These are phyloP conservation scores for Phytopythium helicoides DNA, from an alignment of 352 stramenopile species.

Conservation along the genomic window DNA sequence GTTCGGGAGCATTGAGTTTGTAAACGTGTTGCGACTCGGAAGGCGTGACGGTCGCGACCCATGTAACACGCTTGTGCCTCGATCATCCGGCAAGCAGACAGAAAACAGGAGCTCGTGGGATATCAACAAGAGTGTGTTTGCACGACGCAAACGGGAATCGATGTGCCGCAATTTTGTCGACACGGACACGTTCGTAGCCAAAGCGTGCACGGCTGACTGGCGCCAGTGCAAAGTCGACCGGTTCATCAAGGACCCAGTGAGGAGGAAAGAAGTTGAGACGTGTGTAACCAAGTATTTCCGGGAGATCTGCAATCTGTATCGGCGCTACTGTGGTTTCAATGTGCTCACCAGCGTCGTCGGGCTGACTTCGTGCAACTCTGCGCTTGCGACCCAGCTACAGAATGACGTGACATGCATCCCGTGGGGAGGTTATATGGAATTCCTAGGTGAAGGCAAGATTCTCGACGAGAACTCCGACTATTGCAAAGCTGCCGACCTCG, in stretches of 20 bases:
- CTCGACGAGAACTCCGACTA: slow-evolving; percentile 69
- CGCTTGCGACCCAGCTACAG: slow-evolving; percentile 50
- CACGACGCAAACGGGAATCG: slow-evolving; percentile 50
- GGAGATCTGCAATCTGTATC: slow-evolving; percentile 56
- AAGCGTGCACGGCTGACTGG: slow-evolving; percentile 68
- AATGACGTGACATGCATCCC: slow-evolving; percentile 68
- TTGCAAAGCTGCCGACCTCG: slow-evolving; percentile 59
- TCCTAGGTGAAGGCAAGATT: slow-evolving; percentile 56
- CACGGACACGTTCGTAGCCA: slow-evolving; percentile 62
- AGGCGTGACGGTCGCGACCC: slow-evolving; percentile 58
- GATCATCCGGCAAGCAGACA: slow-evolving; percentile 40
- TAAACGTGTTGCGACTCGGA: slow-evolving; percentile 57
- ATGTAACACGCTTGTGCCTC: slow-evolving; percentile 68
- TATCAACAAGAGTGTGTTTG: slow-evolving; percentile 82
- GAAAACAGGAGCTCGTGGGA: slow-evolving; percentile 53
- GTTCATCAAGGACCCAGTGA: slow-evolving; percentile 61
- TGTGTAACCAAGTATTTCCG: slow-evolving; percentile 54
- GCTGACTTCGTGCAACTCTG: slow-evolving; percentile 31
- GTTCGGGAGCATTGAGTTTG: slow-evolving; percentile 32
- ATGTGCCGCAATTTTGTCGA: slow-evolving; percentile 62
- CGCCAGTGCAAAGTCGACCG: slow-evolving; percentile 74
- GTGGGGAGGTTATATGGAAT: slow-evolving; percentile 73
- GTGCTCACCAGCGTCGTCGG: slow-evolving; percentile 49
- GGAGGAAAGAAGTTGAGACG: slow-evolving; percentile 55
- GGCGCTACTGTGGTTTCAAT: slow-evolving; percentile 63